Evolutionary conservation across 768 basidiomycete genomes (phyloP), one percentile per base, ranked within the genome.

Genomic region (Suillus variegatus): DNA sequence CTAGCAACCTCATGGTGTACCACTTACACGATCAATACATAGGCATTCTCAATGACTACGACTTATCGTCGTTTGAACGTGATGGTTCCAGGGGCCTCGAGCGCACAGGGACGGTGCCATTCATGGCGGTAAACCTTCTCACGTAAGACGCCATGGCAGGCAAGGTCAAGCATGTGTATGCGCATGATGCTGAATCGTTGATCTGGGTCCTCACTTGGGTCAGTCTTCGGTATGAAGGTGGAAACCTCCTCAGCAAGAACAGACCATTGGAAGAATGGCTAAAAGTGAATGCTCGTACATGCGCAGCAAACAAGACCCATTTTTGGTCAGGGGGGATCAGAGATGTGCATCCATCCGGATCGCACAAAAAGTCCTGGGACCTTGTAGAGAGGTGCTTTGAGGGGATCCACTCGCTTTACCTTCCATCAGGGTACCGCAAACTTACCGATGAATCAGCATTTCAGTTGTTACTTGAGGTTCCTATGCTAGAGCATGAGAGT

Each of bases 131-230:
- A 28, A 28, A 28, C 28, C 28, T 28, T 28, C 28, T 28, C 28
- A 3, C 28, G 28, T 2, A 1, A 28, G 28, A 2, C 2, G 28
- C 28, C 28, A 28, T 28, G 28, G 49, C 16, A 40, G 62, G 62
- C 13, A 18, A 55, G 9, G 13, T 55, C 12, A 2, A 47, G 62
- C 35, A 58, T 18, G 18, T 63, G 49, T 63, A 63, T 25, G 35
- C 10, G 18, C 62, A 63, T 20, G 46, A 63, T 54, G 35, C 18
- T 32, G 62, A 63, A 25, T 63, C 62, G 3, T 25, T 63, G 16
- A 62, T 63, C 35, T 63, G 62, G 62, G 51, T 36, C 6, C 49
- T 63, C 47, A 16, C 8, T 3, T 63, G 62, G 62, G 25, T 63
- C 18, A 40, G 18, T 25, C 38, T 57, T 28, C 36, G 36, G 36